phyloP scores from a whole-genome alignment of 179 eudicot genomes.

The Drosera spatulata region DNA sequence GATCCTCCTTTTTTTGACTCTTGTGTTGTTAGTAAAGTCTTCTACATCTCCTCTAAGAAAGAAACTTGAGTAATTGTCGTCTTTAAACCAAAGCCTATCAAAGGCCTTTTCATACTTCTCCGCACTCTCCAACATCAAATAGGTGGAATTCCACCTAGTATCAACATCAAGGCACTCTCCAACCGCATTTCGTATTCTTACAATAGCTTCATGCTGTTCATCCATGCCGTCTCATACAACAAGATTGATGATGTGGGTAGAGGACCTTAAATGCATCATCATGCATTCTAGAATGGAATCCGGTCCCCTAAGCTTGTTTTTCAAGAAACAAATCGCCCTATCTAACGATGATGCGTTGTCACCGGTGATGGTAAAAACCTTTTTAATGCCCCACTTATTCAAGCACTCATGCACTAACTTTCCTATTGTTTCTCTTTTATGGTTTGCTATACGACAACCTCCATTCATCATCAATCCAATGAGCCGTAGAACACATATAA shows the following conservation, averaged over 20 bases:
- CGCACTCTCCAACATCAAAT: no score
- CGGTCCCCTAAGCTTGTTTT: not conserved
- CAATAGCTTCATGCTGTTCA: not conserved
- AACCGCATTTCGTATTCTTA: not conserved
- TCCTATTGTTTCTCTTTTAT: slow-evolving; percentile 10
- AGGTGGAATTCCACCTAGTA: no score
- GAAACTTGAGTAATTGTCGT: no score
- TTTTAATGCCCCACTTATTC: slow-evolving; percentile 13
- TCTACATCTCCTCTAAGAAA: no score
- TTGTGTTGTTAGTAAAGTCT: no score
- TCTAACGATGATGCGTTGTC: slow-evolving; percentile 21
- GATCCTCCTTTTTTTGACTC: not conserved
- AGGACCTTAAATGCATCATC: slow-evolving; percentile 9
- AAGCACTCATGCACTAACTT: no score
- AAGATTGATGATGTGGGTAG: slow-evolving; percentile 5
- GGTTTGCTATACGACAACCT: no score
- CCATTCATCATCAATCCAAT: not conserved
- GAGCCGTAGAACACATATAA: not conserved
- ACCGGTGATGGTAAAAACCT: slow-evolving; percentile 3
- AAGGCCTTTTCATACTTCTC: no score
- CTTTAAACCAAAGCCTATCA: no score
- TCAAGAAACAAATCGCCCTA: slow-evolving; percentile 6
- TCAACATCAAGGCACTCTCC: no score
- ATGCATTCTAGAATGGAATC: not conserved
- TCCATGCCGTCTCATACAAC: slow-evolving; percentile 4